A percentile compares a stretch with the other conserved stretches of the same genome.
Evolutionary conservation across 169 alveolate species (phyloP).

Genomic region (Plasmodium vivax): DNA sequence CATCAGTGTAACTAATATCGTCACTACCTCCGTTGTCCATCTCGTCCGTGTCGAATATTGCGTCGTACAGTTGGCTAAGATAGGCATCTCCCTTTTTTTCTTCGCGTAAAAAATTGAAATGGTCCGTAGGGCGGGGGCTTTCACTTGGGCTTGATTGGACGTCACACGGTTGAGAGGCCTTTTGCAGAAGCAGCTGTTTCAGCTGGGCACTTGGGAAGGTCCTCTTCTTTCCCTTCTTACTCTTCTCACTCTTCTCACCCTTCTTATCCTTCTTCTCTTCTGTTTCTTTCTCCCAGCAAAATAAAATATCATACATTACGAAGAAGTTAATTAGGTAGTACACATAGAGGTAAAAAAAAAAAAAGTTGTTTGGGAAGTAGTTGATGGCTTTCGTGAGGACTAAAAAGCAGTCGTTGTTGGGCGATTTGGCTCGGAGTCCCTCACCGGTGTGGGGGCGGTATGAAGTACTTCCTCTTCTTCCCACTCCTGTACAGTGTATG

Average conservation of each 20-base stretch:
- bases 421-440: not conserved
- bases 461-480: not conserved
- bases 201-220: not conserved
- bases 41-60: slow-evolving; percentile 2
- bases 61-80: not conserved
- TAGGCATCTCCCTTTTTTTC: not conserved
- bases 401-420: slow-evolving; percentile 18
- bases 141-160: not conserved
- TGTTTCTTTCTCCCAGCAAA: slow-evolving; percentile 43
- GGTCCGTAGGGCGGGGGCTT: not conserved
- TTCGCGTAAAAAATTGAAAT: not conserved
- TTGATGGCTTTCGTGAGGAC: slow-evolving; percentile 33
- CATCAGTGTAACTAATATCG: not conserved
- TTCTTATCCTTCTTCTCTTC: slow-evolving; percentile 11
- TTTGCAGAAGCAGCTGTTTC: not conserved
- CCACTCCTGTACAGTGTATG: not conserved
- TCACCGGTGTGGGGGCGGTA: not conserved
- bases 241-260: not conserved
- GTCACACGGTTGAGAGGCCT: not conserved
- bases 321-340: slow-evolving; percentile 38
- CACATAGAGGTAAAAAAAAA: slow-evolving; percentile 49
- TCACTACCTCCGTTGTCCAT: not conserved
- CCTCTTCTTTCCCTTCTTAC: not conserved
- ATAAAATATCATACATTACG: slow-evolving; percentile 37
- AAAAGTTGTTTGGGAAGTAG: slow-evolving; percentile 33